phyloP scores from a whole-genome alignment of 2,329 filamentous ascomycete species.

The Colletotrichum orchidophilum region DNA sequence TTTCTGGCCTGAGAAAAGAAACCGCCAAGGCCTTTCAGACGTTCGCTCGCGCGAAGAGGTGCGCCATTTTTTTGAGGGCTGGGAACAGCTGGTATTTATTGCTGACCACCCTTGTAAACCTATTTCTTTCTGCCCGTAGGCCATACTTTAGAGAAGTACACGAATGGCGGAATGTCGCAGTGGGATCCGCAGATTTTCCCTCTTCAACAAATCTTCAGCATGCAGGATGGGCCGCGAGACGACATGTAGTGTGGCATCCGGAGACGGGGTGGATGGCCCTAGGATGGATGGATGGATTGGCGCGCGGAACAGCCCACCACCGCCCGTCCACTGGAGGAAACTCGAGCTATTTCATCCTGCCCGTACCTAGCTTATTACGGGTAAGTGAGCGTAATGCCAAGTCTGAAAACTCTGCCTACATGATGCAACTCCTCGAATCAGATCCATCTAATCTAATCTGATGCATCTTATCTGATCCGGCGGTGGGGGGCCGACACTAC shows the following conservation, averaged over 20 bases:
- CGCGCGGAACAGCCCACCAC: not conserved
- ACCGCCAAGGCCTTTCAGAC: not conserved
- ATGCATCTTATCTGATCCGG: slow-evolving; percentile 26
- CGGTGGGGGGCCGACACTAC: not conserved
- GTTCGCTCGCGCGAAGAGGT: not conserved
- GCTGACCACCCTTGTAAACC: not conserved
- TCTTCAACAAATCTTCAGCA: not conserved
- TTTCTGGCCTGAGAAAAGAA: not conserved
- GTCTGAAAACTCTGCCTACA: slow-evolving; percentile 8
- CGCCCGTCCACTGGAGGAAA: not conserved
- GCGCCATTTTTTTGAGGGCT: slow-evolving; percentile 22
- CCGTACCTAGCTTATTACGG: slow-evolving; percentile 1
- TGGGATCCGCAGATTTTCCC: not conserved
- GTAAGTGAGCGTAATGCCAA: slow-evolving; percentile 14
- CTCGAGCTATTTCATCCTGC: not conserved
- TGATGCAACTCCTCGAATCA: slow-evolving; percentile 16
- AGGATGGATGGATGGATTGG: too few relatives aligned
- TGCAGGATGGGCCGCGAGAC: not conserved
- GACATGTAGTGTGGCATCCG: not conserved
- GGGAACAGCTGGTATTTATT: not conserved
- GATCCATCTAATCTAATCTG: slow-evolving; percentile 25
- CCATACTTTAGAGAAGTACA: not conserved
- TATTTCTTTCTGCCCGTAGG: not conserved
- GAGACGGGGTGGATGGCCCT: not conserved
- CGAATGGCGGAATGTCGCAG: not conserved